Evolutionary conservation across 2,329 filamentous ascomycete genomes (phyloP).

Genomic region (Fusarium sublunatum): DNA sequence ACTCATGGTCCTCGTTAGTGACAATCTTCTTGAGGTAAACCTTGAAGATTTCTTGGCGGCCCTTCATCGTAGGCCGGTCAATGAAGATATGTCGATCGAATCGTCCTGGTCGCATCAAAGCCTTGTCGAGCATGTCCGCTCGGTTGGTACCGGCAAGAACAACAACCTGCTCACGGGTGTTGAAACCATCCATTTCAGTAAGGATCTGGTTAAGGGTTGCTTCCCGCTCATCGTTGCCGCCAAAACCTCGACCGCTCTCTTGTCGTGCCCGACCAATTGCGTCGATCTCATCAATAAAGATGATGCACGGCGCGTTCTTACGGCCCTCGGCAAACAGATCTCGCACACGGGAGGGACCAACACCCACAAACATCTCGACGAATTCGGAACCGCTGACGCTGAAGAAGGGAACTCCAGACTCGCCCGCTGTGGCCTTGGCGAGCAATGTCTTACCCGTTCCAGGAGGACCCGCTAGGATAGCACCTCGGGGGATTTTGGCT

Average conservation of each 20-base stretch:
- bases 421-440: slow-evolving; percentile 96
- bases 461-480: slow-evolving; percentile 95
- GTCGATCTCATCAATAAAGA: slow-evolving; percentile 99
- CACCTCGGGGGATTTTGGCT: slow-evolving; percentile 96
- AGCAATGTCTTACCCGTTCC: slow-evolving; percentile 98
- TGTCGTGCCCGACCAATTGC: slow-evolving; percentile 92
- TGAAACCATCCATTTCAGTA: slow-evolving; percentile 99
- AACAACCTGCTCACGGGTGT: slow-evolving; percentile 94
- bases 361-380: slow-evolving; percentile 99
- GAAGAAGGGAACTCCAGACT: slow-evolving; percentile 97
- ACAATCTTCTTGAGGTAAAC: slow-evolving; percentile 96
- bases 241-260: slow-evolving; percentile 76
- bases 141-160: slow-evolving; percentile 97
- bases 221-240: slow-evolving; percentile 97
- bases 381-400: slow-evolving; percentile 99
- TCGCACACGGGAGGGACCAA: slow-evolving; percentile 93
- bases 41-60: slow-evolving; percentile 93
- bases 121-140: slow-evolving; percentile 93
- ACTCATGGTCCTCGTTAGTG: slow-evolving; percentile 88
- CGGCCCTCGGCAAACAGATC: slow-evolving; percentile 94
- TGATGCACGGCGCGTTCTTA: slow-evolving; percentile 97
- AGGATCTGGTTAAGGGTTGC: slow-evolving; percentile 97
- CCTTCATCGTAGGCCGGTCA: slow-evolving; percentile 95
- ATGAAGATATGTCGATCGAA: slow-evolving; percentile 98
- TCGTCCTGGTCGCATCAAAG: slow-evolving; percentile 93